Conservation (phyloP, 441 rosid species). For the Eutrema salsugineum region DNA sequence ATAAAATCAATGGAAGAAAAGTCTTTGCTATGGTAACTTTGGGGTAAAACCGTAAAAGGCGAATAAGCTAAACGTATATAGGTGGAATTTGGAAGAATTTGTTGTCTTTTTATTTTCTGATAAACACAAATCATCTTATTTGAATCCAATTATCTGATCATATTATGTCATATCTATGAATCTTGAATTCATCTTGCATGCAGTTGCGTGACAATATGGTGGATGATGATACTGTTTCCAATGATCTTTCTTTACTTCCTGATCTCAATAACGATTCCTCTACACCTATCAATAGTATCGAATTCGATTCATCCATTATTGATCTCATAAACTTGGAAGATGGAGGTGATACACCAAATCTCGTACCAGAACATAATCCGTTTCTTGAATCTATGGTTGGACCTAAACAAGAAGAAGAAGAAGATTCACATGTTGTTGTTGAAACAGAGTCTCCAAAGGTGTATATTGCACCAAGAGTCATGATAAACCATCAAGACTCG, state of each 20-base stretch:
- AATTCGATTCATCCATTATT: conserved; percentile 11
- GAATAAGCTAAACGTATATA: too few relatives aligned
- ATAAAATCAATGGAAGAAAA: too few relatives aligned
- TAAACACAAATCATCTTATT: background rate
- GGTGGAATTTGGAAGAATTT: too few relatives aligned
- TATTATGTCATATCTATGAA: too few relatives aligned
- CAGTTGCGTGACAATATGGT: conserved; percentile 24
- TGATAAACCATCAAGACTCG: conserved; percentile 22
- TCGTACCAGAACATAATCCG: conserved; percentile 9
- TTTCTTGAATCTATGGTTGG: conserved; percentile 6
- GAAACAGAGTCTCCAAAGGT: conserved; percentile 17
- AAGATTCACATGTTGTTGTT: background rate
- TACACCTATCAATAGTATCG: background rate
- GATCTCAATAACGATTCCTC: conserved; percentile 1
- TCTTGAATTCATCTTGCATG: background rate
- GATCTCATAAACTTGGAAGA: conserved; percentile 25
- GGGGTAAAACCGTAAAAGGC: too few relatives aligned
- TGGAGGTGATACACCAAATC: conserved; percentile 8
- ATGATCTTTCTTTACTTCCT: conserved; percentile 15
- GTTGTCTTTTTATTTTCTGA: too few relatives aligned
- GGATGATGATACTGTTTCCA: conserved; percentile 26
- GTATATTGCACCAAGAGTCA: conserved; percentile 26
- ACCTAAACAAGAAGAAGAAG: background rate
- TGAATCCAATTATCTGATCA: background rate
- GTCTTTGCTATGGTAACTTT: too few relatives aligned